Evolutionary conservation across 805 yeast genomes (phyloP), one percentile per base, ranked within the genome.

Genomic region (Dipodascopsis tothii): DNA sequence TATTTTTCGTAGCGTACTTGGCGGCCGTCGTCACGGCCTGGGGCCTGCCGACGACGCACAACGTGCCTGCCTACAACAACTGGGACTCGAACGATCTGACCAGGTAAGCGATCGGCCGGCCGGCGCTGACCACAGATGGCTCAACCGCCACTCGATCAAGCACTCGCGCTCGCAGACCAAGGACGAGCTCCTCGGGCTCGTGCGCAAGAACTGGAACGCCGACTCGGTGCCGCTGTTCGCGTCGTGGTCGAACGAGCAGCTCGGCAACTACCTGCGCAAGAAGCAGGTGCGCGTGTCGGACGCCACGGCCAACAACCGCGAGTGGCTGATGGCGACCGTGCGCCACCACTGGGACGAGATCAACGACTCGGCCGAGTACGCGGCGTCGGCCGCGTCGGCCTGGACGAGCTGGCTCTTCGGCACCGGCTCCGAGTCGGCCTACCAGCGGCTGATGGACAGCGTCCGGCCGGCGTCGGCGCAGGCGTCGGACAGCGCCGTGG

Each of bases 21-120:
- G 9, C 30, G 9, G 11, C 14, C 11, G 14, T 14, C 30, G 30
- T 25, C 11, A 9, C 30, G 9, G 30, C 30, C 9, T 25, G 30
- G 30, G 30, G 30, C 11, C 11, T 25, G 9, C n/a, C n/a, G n/a
- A 25, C 30, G 9, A 9, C 9, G 9, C 30, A 25, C 11, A 25
- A 25, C 30, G 30, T 25, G 9, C 30, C 30, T 9, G 30, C 30
- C 9, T 48, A 47, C 43, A 40, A 44, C 28, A 22, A 44, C 69
- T 17, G 84, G 78, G 57, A 45, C 39, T 35, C 45, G 17, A 42
- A 45, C 28, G 33, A 38, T 5, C 25, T 28, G 33, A 4, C 33
- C 1, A 19, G 18, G 16, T 35, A 22, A 22, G 28, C 20, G 3
- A 22, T 35, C 16, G 38, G 5, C n/a, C 18, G 6, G n/a, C 11